A percentile compares a stretch with the other conserved stretches of the same genome.
Evolutionary conservation across 352 stramenopile genomes (phyloP).

Genomic region (Pythium oligandrum): DNA sequence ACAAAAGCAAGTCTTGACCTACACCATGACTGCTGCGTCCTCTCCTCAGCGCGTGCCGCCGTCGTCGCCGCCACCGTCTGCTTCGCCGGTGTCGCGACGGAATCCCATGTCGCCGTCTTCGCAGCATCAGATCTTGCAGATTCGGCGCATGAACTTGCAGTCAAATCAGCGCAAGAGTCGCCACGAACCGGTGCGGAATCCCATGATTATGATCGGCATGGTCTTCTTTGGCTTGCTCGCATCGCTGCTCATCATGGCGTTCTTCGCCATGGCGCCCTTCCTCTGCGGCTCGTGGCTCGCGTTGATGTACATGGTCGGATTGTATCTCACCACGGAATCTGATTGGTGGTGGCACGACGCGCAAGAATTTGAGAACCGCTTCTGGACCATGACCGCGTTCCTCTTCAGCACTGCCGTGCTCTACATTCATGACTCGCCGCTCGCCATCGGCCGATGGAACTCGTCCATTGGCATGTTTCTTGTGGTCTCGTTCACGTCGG

Average conservation of each 20-base stretch:
- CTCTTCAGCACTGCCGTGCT: constrained; percentile 90
- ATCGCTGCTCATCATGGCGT: constrained; percentile 67
- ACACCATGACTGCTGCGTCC: constrained; percentile 1
- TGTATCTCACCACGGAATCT: constrained; percentile 80
- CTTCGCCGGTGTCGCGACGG: constrained; percentile 6
- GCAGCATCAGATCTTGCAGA: constrained; percentile 40
- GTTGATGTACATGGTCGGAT: constrained; percentile 76
- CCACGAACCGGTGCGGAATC: constrained; percentile 24
- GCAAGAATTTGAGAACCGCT: constrained; percentile 96
- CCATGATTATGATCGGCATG: constrained; percentile 67
- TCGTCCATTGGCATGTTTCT: constrained; percentile 68
- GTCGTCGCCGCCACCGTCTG: constrained; percentile 7
- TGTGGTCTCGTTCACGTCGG: constrained; percentile 73
- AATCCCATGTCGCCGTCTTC: constrained; percentile 6
- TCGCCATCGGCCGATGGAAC: constrained; percentile 72
- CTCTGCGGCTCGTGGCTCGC: constrained; percentile 76
- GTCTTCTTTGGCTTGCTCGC: constrained; percentile 61
- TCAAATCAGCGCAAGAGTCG: constrained; percentile 8
- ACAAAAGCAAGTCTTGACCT: background rate
- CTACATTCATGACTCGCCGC: constrained; percentile 93
- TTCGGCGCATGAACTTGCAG: constrained; percentile 34
- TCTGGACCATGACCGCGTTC: constrained; percentile 94
- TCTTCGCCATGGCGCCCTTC: constrained; percentile 77
- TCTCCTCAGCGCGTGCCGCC: constrained; percentile 2
- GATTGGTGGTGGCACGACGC: constrained; percentile 86